Evolutionary conservation across 169 alveolate species (phyloP), one percentile per base, ranked within the genome.

Genomic region (Babesia sp.): DNA sequence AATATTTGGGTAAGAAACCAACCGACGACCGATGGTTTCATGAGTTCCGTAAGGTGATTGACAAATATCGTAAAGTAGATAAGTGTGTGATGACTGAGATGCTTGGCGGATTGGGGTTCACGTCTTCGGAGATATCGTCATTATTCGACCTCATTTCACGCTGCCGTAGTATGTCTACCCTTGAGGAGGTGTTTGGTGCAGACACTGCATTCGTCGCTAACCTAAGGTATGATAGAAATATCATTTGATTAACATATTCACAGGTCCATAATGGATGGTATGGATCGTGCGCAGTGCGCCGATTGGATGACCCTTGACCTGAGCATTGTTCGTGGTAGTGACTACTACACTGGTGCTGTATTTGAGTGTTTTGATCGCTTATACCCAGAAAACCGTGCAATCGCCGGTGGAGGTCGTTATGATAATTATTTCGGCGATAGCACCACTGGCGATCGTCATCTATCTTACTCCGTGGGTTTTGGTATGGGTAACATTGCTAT

Each of bases 341-440:
- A 72, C 51, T 81, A 81, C 66, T 81, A 81, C 36, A 81, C 80
- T 14, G 89, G 89, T 14, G 36, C 64, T 20, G 81, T 72, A 14
- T 81, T 71, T 28, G 89, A 81, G 59, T 71, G 85, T 26, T 81
- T 72, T 54, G 89, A 81, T 51, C 59, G 75, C 1, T 20, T n/a
- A 33, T 33, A 63, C 22, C 71, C 37, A 8, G 58, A 36, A 33
- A 34, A 54, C 11, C 37, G 89, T 20, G 82, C 89, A 11, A 54
- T 81, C 22, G 89, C 89, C 16, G 89, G 89, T 14, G 89, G 89
- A 18, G 89, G 89, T 22, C 51, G 87, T 20, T 79, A 79, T 58
- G 87, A 79, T 63, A 69, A 79, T 48, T 79, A 71, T 42, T 79
- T 70, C 34, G 28, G 50, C 18, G 31, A 12, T 3, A 12, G n/a